Conservation (phyloP, 768 basidiomycete genomes). For the Astraeus odoratus region DNA sequence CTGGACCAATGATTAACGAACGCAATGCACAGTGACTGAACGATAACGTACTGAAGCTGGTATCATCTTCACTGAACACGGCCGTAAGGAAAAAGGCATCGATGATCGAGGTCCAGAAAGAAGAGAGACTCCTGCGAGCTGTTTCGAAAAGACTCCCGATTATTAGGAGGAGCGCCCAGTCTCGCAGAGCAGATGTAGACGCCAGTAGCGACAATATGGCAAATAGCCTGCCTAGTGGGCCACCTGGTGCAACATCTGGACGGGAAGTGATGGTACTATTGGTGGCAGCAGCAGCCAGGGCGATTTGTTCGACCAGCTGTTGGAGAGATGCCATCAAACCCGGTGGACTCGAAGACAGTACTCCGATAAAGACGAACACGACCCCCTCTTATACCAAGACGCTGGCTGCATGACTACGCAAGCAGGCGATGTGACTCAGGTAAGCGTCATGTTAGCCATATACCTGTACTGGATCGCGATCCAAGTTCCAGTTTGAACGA, state of each 20-base stretch:
- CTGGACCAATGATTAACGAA: slow-evolving; percentile 25
- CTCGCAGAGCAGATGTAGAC: slow-evolving; percentile 48
- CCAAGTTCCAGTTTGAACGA: no score
- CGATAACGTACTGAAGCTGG: slow-evolving; percentile 42
- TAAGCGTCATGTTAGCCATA: no score
- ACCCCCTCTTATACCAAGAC: no score
- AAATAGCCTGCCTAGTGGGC: slow-evolving; percentile 22
- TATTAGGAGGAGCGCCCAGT: slow-evolving; percentile 59
- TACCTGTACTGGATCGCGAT: no score
- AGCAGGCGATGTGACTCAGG: no score
- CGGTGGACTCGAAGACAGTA: neutral
- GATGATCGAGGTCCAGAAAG: slow-evolving; percentile 37
- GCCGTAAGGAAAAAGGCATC: slow-evolving; percentile 59
- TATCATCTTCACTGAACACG: slow-evolving; percentile 51
- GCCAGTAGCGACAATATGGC: slow-evolving; percentile 39
- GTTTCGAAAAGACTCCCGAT: slow-evolving; percentile 59
- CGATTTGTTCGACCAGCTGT: slow-evolving; percentile 25
- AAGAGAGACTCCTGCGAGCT: slow-evolving; percentile 39
- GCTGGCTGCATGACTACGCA: no score
- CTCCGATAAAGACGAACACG: neutral
- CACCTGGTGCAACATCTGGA: slow-evolving; percentile 5
- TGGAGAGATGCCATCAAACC: slow-evolving; percentile 20
- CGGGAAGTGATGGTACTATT: slow-evolving; percentile 7
- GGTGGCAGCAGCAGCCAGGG: slow-evolving; percentile 11
- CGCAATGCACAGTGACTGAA: neutral